phyloP scores from a whole-genome alignment of 1,284 basidiomycete genomes.

The Rhodofomes roseus region DNA sequence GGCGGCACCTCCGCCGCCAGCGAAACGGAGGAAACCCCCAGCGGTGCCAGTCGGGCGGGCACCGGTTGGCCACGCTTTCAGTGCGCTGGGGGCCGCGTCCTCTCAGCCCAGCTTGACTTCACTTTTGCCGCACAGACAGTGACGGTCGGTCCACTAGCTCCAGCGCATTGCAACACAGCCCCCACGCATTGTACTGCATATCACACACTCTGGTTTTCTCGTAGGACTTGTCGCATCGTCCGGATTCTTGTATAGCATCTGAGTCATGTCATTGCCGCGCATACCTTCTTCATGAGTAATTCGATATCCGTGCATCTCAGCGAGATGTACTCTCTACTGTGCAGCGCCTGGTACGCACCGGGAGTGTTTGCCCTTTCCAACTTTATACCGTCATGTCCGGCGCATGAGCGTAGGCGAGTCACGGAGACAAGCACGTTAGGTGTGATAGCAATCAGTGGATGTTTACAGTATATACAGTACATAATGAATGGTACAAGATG shows the following conservation, averaged over 20 bases:
- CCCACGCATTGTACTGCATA: background rate
- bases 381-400: too few relatives aligned
- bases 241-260: background rate
- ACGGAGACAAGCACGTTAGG: too few relatives aligned
- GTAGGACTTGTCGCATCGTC: background rate
- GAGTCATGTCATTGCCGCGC: background rate
- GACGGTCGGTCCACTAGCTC: background rate
- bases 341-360: too few relatives aligned
- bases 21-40: conserved; percentile 59
- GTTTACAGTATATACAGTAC: too few relatives aligned
- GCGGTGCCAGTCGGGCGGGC: conserved; percentile 47
- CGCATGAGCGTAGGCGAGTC: background rate
- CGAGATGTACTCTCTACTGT: too few relatives aligned
- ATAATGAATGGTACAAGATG: too few relatives aligned
- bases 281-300: background rate
- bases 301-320: conserved; percentile 8
- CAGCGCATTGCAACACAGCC: background rate
- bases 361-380: too few relatives aligned
- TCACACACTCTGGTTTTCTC: background rate
- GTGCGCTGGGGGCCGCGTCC: background rate
- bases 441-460: too few relatives aligned
- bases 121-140: background rate
- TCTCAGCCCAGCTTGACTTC: conserved; percentile 6
- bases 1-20: conserved; percentile 50
- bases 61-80: background rate